Evolutionary conservation across 768 basidiomycete genomes (phyloP), one percentile per base, ranked within the genome.

Genomic region (Tephrocybe sp.): DNA sequence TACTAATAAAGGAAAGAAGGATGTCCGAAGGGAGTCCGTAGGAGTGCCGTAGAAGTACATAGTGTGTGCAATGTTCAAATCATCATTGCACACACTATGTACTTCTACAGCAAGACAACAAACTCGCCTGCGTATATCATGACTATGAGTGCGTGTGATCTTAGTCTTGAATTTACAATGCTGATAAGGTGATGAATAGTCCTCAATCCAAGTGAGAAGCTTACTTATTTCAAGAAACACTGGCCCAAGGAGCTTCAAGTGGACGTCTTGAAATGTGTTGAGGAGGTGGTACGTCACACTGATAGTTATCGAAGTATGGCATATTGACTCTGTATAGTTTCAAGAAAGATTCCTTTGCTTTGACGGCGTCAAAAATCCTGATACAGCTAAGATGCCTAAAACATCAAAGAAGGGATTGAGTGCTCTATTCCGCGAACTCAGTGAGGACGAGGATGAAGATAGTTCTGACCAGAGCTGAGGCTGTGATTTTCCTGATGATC

Each of bases 181-280:
- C n/a, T n/a, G n/a, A n/a, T n/a, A n/a, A n/a, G n/a, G n/a, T n/a
- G n/a, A n/a, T n/a, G n/a, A n/a, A n/a, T 42, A 65, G 64, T 66
- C 18, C 53, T 68, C 4, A 27, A 68, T 42, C 64, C 62, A 13
- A 35, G 31, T 25, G 43, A 54, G 26, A 68, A 66, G 38, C 41
- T 52, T 21, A 30, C 5, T 8, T 55, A 67, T 31, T 60, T 69
- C 41, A 53, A 59, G 26, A 62, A 59, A 40, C 47, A 66, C 44
- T 70, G 65, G 65, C 28, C 47, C 5, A 49, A 35, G 5, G 31
- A 57, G 1, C 58, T 64, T 8, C 56, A 60, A n/a, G 16, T 22
- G 7, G 52, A 47, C 1, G 57, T 58, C 9, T 49, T 54, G 9
- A 36, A 52, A 28, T 61, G 21, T 13, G 35, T 39, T 16, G 55